Evolutionary conservation across 2,329 filamentous ascomycete species (phyloP).

Genomic region (Dendryphion nanum): DNA sequence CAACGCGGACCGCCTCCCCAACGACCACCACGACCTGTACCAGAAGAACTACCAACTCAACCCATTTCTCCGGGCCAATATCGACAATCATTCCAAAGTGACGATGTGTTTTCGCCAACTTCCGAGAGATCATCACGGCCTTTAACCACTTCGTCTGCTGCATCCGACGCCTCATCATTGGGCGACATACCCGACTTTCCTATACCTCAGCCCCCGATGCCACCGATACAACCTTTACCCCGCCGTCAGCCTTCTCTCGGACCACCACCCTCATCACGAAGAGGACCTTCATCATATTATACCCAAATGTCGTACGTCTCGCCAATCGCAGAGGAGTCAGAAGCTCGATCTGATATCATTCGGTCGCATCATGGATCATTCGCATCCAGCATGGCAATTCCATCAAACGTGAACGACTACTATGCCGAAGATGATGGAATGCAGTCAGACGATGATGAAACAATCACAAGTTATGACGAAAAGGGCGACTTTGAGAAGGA

Average conservation of each 20-base stretch:
- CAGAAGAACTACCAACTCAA: slow-evolving; percentile 34
- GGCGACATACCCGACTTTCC: slow-evolving; percentile 45
- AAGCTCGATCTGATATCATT: slow-evolving; percentile 44
- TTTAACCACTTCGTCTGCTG: slow-evolving; percentile 37
- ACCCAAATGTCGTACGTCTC: slow-evolving; percentile 48
- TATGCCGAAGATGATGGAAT: slow-evolving; percentile 39
- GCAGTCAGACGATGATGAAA: slow-evolving; percentile 39
- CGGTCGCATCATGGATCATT: slow-evolving; percentile 44
- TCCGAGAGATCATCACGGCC: slow-evolving; percentile 31
- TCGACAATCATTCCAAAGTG: slow-evolving; percentile 27
- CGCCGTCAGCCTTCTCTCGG: slow-evolving; percentile 44
- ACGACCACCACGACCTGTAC: slow-evolving; percentile 41
- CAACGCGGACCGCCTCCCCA: slow-evolving; percentile 33
- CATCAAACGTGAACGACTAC: slow-evolving; percentile 39
- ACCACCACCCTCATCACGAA: slow-evolving; percentile 48
- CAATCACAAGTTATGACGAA: slow-evolving; percentile 31
- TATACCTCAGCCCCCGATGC: slow-evolving; percentile 33
- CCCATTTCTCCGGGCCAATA: slow-evolving; percentile 19
- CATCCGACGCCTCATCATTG: slow-evolving; percentile 40
- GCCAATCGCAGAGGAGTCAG: slow-evolving; percentile 50
- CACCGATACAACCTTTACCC: slow-evolving; percentile 31
- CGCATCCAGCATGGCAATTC: slow-evolving; percentile 51
- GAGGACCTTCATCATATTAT: slow-evolving; percentile 51
- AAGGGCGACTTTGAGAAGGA: slow-evolving; percentile 26
- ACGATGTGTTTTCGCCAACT: slow-evolving; percentile 33